Evolutionary conservation across 2,329 filamentous ascomycete species (phyloP).

Genomic region (Fusarium longipes): DNA sequence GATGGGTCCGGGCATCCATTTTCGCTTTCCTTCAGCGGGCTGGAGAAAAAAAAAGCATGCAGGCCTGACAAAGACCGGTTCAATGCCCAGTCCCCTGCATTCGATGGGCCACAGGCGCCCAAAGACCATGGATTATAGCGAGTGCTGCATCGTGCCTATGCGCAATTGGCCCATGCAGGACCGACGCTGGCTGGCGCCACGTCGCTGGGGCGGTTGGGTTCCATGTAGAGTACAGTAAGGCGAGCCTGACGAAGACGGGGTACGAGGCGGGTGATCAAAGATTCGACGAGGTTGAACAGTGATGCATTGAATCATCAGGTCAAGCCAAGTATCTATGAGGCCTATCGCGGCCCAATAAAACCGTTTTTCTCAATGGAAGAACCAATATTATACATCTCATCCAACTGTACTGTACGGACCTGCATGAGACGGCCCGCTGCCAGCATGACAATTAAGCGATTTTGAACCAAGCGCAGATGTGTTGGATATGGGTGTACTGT

Average conservation of each 20-base stretch:
- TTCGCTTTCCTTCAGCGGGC: slow-evolving; percentile 9
- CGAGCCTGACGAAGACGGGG: slow-evolving; percentile 33
- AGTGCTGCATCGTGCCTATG: slow-evolving; percentile 44
- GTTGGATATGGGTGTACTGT: slow-evolving; percentile 11
- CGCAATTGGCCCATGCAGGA: slow-evolving; percentile 47
- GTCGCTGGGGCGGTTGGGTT: slow-evolving; percentile 49
- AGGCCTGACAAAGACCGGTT: slow-evolving; percentile 39
- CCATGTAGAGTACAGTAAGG: slow-evolving; percentile 29
- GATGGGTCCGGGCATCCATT: slow-evolving; percentile 41
- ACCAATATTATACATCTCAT: not conserved
- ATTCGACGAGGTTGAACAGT: slow-evolving; percentile 33
- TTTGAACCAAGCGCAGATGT: slow-evolving; percentile 24
- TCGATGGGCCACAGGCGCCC: slow-evolving; percentile 37
- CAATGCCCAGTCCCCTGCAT: slow-evolving; percentile 43
- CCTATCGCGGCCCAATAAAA: slow-evolving; percentile 48
- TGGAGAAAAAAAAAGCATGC: slow-evolving; percentile 41
- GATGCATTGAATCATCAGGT: slow-evolving; percentile 29
- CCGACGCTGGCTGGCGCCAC: slow-evolving; percentile 45
- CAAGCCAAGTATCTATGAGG: slow-evolving; percentile 33
- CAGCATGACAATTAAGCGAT: slow-evolving; percentile 29
- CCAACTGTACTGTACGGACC: slow-evolving; percentile 23
- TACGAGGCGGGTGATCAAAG: slow-evolving; percentile 23
- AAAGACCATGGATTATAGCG: slow-evolving; percentile 37
- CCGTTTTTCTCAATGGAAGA: slow-evolving; percentile 19
- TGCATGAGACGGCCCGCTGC: slow-evolving; percentile 42